Evolutionary conservation across 495 filamentous ascomycete species (phyloP).

Genomic region (Tricharina praecox): DNA sequence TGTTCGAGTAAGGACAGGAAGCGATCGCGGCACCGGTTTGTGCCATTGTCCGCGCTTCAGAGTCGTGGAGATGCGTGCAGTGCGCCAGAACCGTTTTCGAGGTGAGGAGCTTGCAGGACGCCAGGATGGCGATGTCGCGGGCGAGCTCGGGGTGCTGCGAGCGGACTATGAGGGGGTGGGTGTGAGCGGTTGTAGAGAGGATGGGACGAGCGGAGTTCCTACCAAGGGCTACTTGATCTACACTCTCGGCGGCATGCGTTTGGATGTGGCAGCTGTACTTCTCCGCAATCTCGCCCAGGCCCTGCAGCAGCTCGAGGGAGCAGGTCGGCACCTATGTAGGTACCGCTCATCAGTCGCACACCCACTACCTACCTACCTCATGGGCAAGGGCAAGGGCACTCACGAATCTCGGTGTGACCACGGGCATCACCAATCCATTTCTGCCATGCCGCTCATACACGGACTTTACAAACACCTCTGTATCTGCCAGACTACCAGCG

Average conservation of each 20-base stretch:
- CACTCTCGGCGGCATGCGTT: slow-evolving; percentile 21
- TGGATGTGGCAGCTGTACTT: slow-evolving; percentile 17
- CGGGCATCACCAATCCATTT: slow-evolving; percentile 34
- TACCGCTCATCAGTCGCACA: not conserved
- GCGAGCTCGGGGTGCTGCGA: slow-evolving; percentile 25
- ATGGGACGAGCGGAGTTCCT: not conserved
- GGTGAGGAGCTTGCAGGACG: slow-evolving; percentile 36
- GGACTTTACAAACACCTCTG: slow-evolving; percentile 35
- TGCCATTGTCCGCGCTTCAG: slow-evolving; percentile 35
- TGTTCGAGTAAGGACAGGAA: slow-evolving; percentile 48
- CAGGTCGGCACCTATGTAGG: slow-evolving; percentile 32
- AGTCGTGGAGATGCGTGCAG: slow-evolving; percentile 40
- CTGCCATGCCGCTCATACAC: slow-evolving; percentile 20
- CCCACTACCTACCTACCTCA: not conserved
- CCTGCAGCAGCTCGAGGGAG: slow-evolving; percentile 34
- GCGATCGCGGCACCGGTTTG: slow-evolving; percentile 40
- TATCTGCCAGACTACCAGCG: slow-evolving; percentile 35
- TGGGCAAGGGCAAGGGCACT: slow-evolving; percentile 25
- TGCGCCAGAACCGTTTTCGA: slow-evolving; percentile 45
- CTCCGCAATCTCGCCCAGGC: slow-evolving; percentile 36
- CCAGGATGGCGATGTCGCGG: slow-evolving; percentile 40
- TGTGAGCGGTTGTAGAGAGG: not conserved
- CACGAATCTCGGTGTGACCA: slow-evolving; percentile 50
- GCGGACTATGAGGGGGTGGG: not conserved
- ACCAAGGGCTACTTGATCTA: slow-evolving; percentile 19